Conservation (phyloP, 2,329 filamentous ascomycete species). For the Lasiodiplodia sp. region DNA sequence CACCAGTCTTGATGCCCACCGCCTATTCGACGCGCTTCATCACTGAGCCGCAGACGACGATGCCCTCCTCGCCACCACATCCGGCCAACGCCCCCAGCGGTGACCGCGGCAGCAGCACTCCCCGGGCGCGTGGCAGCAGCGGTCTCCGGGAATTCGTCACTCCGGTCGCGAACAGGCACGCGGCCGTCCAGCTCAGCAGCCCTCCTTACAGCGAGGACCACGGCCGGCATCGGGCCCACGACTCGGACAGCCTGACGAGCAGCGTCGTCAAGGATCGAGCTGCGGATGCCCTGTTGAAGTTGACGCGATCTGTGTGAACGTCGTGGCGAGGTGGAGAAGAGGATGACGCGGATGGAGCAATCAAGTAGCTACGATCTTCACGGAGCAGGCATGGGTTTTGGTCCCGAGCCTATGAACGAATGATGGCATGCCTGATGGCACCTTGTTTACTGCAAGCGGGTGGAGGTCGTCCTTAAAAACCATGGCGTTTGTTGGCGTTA, state of each 20-base stretch:
- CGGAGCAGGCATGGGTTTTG: neutral
- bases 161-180: slow-evolving; percentile 28
- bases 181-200: slow-evolving; percentile 36
- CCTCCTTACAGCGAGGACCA: slow-evolving; percentile 41
- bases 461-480: neutral
- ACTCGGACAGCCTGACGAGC: slow-evolving; percentile 49
- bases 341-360: neutral
- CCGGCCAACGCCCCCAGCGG: neutral
- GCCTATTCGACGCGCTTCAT: slow-evolving; percentile 48
- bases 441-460: neutral
- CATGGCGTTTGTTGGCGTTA: slow-evolving; percentile 16
- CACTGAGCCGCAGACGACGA: slow-evolving; percentile 34
- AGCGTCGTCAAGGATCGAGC: slow-evolving; percentile 59
- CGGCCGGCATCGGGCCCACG: slow-evolving; percentile 31
- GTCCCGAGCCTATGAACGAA: neutral
- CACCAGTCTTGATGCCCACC: slow-evolving; percentile 50
- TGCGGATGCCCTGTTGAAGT: slow-evolving; percentile 60
- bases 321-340: neutral
- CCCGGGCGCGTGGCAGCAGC: slow-evolving; percentile 30
- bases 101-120: slow-evolving; percentile 32
- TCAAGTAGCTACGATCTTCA: neutral
- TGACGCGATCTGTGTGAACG: slow-evolving; percentile 42
- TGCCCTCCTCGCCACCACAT: slow-evolving; percentile 26
- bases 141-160: slow-evolving; percentile 29
- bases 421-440: slow-evolving; percentile 2